phyloP scores from a whole-genome alignment of 345 rosid genomes.

The Raphanus raphanistrum region DNA sequence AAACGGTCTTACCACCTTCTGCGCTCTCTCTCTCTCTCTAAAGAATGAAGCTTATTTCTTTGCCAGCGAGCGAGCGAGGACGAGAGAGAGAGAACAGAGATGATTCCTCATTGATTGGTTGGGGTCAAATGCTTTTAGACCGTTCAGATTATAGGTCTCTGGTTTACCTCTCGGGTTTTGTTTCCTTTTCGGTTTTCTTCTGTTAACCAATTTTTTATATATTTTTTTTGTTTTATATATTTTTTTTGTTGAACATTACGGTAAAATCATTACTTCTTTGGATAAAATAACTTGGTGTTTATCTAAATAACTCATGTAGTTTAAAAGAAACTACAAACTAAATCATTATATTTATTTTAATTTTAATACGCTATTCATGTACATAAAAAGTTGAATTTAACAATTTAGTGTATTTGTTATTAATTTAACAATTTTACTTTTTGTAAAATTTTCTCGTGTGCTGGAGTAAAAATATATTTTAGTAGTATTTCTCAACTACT shows the following conservation, averaged over 20 bases:
- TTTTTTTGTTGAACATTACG: background rate
- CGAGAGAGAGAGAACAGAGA: constrained; percentile 5
- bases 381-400: too few species aligned
- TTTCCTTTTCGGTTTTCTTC: background rate
- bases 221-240: background rate
- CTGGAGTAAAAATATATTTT: too few species aligned
- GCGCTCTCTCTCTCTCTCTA: constrained; percentile 13
- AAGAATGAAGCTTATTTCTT: background rate
- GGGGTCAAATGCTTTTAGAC: constrained; percentile 30
- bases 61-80: constrained; percentile 11
- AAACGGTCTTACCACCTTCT: constrained; percentile 35
- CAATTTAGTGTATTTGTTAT: too few species aligned
- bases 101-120: background rate
- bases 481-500: too few species aligned
- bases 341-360: background rate
- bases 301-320: background rate
- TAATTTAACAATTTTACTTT: too few species aligned
- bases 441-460: too few species aligned
- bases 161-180: constrained; percentile 10
- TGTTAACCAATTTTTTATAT: background rate
- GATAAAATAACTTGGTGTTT: background rate
- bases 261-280: background rate
- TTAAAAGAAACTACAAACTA: background rate
- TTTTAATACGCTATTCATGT: too few species aligned
- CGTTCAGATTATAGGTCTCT: constrained; percentile 27